A percentile compares a stretch with the other conserved stretches of the same genome.
Conservation (phyloP, 2,329 filamentous ascomycete species). For the Cladobotryum protrusum region DNA sequence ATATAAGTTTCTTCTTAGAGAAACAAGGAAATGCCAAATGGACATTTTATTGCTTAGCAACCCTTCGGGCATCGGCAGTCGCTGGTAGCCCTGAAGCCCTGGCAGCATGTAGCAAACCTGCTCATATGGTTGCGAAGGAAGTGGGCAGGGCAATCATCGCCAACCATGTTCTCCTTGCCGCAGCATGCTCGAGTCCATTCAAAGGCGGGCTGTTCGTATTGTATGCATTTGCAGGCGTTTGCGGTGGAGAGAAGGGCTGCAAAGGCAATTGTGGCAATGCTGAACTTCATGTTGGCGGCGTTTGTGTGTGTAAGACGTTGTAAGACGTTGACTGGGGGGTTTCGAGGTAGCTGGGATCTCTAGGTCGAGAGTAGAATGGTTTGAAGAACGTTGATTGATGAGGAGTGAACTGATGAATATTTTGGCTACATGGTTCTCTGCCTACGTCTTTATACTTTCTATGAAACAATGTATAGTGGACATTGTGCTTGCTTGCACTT, state of each 20-base stretch:
- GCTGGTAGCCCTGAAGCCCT: constrained; percentile 1
- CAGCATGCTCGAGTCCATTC: neutral
- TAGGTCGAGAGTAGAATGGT: too few species aligned
- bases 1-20: too few species aligned
- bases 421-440: too few species aligned
- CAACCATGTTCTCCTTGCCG: neutral
- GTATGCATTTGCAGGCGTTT: neutral
- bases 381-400: too few species aligned
- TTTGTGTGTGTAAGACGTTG: constrained; percentile 8
- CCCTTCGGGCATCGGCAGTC: constrained; percentile 10
- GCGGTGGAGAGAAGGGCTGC: neutral
- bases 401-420: too few species aligned
- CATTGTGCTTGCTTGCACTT: too few species aligned
- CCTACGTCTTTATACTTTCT: too few species aligned
- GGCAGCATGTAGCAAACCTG: neutral
- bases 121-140: neutral
- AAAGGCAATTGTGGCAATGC: neutral
- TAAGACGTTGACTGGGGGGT: too few species aligned
- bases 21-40: too few species aligned
- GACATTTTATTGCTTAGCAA: too few species aligned
- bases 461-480: too few species aligned
- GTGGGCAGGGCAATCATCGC: neutral
- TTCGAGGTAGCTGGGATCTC: too few species aligned
- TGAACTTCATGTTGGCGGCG: constrained; percentile 10
- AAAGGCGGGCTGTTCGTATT: neutral